phyloP scores from a whole-genome alignment of 1,139 yeast species.

The Sugiyamaella castrensis region DNA sequence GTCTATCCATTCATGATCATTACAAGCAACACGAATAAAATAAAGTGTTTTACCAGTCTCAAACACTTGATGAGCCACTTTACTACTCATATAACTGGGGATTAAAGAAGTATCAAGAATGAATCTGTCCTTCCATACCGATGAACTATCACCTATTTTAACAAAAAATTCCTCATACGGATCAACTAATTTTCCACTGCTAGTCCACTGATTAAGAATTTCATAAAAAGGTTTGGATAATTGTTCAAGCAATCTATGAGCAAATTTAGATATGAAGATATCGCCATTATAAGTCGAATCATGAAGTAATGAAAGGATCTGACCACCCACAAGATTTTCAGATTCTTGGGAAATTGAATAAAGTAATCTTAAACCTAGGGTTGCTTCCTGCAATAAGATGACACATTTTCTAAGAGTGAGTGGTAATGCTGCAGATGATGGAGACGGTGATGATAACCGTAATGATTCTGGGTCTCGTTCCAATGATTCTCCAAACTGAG shows the following conservation, averaged over 20 bases:
- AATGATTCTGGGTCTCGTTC: not conserved
- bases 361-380: slow-evolving; percentile 56
- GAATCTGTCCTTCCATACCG: slow-evolving; percentile 36
- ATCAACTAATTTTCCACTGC: slow-evolving; percentile 60
- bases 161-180: slow-evolving; percentile 70
- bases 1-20: slow-evolving; percentile 58
- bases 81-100: slow-evolving; percentile 56
- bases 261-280: slow-evolving; percentile 43
- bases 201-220: slow-evolving; percentile 63
- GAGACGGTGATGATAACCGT: not conserved
- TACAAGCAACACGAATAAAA: slow-evolving; percentile 63
- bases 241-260: slow-evolving; percentile 47
- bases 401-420: slow-evolving; percentile 44
- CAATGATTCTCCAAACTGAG: not conserved
- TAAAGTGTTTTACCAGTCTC: slow-evolving; percentile 78
- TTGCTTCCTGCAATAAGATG: slow-evolving; percentile 49
- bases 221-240: slow-evolving; percentile 62
- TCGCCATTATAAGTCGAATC: slow-evolving; percentile 65
- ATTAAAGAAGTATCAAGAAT: slow-evolving; percentile 41
- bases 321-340: slow-evolving; percentile 47
- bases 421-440: slow-evolving; percentile 4
- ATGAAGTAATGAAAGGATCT: slow-evolving; percentile 54
- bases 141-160: slow-evolving; percentile 18
- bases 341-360: slow-evolving; percentile 41
- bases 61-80: slow-evolving; percentile 54